Conservation (phyloP, 495 filamentous ascomycete species). For the Letharia lupina region DNA sequence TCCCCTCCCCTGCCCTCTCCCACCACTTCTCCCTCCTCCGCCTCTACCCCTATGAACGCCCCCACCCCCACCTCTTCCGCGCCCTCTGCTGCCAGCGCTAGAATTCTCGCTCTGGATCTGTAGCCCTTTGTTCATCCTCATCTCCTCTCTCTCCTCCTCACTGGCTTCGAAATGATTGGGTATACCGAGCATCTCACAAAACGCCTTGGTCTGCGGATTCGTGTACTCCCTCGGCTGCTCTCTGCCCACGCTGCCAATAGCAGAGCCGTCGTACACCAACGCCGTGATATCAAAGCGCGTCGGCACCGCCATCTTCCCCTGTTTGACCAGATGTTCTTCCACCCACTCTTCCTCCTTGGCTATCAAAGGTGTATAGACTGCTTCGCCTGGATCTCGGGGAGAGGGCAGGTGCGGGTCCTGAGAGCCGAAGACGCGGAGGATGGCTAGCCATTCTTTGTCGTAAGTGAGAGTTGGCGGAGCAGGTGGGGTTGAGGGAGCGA, state of each 20-base stretch:
- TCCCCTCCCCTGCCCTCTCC: conserved; percentile 24
- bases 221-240: conserved; percentile 64
- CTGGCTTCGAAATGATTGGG: conserved; percentile 64
- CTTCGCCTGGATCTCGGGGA: conserved; percentile 46
- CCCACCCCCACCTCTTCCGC: conserved; percentile 26
- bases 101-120: conserved; percentile 28
- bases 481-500: conserved; percentile 22
- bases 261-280: conserved; percentile 49
- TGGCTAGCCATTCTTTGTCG: conserved; percentile 92
- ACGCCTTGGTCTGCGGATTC: conserved; percentile 69
- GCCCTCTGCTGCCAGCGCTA: conserved; percentile 26
- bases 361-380: conserved; percentile 54
- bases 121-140: conserved; percentile 37
- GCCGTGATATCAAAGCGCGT: conserved; percentile 71
- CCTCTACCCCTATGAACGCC: conserved; percentile 24
- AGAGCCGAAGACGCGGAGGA: conserved; percentile 69
- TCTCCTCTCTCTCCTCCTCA: conserved; percentile 55
- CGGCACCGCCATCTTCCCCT: conserved; percentile 55
- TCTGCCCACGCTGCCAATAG: conserved; percentile 25
- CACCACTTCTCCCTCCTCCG: conserved; percentile 31
- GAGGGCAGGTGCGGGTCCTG: conserved; percentile 48
- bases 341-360: conserved; percentile 64
- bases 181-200: conserved; percentile 71
- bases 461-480: conserved; percentile 53
- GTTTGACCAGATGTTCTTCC: conserved; percentile 55